Evolutionary conservation across 1,284 basidiomycete genomes (phyloP), one percentile per base, ranked within the genome.

Genomic region (Trametes versicolor): DNA sequence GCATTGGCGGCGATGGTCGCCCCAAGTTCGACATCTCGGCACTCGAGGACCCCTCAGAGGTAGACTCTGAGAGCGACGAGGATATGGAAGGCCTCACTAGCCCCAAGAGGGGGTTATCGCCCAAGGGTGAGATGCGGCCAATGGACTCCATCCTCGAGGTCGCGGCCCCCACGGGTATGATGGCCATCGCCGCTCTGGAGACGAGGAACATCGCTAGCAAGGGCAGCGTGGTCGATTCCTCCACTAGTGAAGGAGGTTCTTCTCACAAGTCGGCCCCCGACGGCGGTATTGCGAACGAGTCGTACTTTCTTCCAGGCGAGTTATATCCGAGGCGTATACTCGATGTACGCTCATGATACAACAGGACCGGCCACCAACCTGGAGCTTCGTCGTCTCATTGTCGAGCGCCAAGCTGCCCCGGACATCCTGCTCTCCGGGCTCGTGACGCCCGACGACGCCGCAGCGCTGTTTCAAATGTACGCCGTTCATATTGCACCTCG

Each of bases 361-460:
- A 72, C 60, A 75, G 78, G 77, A 12, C 77, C 78, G 4, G 72
- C 68, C 36, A 64, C 75, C 17, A 75, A 80, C 65, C 71, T 77
- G 2, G 72, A 76, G 45, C 64, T 80, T 48, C 75, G 82, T 39
- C 74, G 80, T n/a, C 77, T 82, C 65, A 78, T 83, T 54, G 79
- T 83, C 61, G 83, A 83, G 69, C 74, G 81, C 57, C 79, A 77
- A 50, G 71, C 74, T 37, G 78, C 80, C 4, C 82, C 82, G 12
- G 81, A 84, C 63, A 81, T 84, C 36, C 73, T 84, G 21, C 77
- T 79, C 4, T 78, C 77, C 5, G 82, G 82, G 23, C 75, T 84
- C 53, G 75, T 85, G 62, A 77, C 77, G 10, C 78, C 78, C 25
- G 77, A 79, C 17, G 83, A 85, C 60, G 82, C 79, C 10, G 73